A percentile compares a stretch with the other conserved stretches of the same genome.
Evolutionary conservation across 495 filamentous ascomycete genomes (phyloP).

Genomic region (Emericellopsis terricola): DNA sequence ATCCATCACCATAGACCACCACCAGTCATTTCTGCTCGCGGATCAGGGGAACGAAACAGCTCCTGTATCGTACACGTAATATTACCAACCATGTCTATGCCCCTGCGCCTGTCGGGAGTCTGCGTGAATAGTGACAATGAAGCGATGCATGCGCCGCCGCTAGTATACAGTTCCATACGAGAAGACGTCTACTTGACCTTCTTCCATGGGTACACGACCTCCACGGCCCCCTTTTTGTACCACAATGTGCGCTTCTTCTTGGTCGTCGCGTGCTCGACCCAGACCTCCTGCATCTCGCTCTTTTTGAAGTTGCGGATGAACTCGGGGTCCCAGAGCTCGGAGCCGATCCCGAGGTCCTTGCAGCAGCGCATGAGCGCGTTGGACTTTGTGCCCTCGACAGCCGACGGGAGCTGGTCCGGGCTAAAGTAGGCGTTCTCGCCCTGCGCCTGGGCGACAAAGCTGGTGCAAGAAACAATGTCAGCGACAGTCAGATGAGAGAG

Average conservation of each 20-base stretch:
- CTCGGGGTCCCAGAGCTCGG: conserved; percentile 90
- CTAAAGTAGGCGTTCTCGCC: conserved; percentile 93
- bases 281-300: conserved; percentile 48
- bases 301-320: conserved; percentile 62
- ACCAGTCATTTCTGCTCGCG: no score
- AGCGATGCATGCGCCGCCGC: no score
- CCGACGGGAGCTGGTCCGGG: conserved; percentile 85
- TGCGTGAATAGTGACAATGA: no score
- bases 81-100: background rate
- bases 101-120: no score
- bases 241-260: conserved; percentile 84
- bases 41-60: conserved; percentile 3
- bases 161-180: no score
- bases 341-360: conserved; percentile 90
- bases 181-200: no score
- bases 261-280: conserved; percentile 43
- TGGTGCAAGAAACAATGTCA: conserved; percentile 11
- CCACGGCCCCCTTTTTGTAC: conserved; percentile 62
- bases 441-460: conserved; percentile 78
- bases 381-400: conserved; percentile 90
- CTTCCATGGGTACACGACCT: conserved; percentile 65
- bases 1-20: no score
- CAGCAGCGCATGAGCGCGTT: conserved; percentile 95
- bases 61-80: no score
- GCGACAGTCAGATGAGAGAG: background rate